Evolutionary conservation across 176 grass and related monocot species (phyloP), one percentile per base, ranked within the genome.

Genomic region (Thalia dealbata): DNA sequence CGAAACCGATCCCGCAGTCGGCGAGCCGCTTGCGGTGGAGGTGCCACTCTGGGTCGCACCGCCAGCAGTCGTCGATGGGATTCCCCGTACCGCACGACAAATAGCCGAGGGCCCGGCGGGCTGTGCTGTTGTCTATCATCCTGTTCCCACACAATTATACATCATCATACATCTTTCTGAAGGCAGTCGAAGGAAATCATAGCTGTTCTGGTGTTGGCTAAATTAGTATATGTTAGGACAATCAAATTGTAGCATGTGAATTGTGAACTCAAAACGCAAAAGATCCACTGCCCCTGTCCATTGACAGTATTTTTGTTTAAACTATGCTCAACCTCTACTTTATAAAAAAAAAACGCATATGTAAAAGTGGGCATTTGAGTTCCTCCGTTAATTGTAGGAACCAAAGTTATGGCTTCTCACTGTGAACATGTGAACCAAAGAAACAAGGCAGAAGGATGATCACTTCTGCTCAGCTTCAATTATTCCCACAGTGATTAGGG

Each of bases 31-130:
- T 61, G 56, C 73, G 73, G 59, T 75, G 58, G n/a, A 27, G 10
- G 41, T 75, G 38, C 73, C 73, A 75, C 2, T 75, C 35, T 6
- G 59, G 59, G 73, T 75, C 73, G 73, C 73, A 75, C 30, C 73
- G 73, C 73, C 73, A 75, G 73, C 73, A 75, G 73, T 75, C 73
- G 23, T 75, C 73, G 24, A 75, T 61, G 32, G 73, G 73, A 58
- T 75, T 75, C 54, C 73, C 73, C 5, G 56, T 75, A 10, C 32
- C 73, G 56, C 73, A 75, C 9, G 56, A 62, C 56, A 75, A 46
- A 41, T 75, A 75, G 42, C 58, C 59, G 9, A 75, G 59, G 10
- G 19, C 55, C 56, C 73, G 73, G 6, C 73, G 73, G 2, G 73
- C 59, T 3, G 18, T 75, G 58, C 73, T 75, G 21, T 64, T 63